Conservation (phyloP, 805 yeast species). For the Kuraishia molischiana region DNA sequence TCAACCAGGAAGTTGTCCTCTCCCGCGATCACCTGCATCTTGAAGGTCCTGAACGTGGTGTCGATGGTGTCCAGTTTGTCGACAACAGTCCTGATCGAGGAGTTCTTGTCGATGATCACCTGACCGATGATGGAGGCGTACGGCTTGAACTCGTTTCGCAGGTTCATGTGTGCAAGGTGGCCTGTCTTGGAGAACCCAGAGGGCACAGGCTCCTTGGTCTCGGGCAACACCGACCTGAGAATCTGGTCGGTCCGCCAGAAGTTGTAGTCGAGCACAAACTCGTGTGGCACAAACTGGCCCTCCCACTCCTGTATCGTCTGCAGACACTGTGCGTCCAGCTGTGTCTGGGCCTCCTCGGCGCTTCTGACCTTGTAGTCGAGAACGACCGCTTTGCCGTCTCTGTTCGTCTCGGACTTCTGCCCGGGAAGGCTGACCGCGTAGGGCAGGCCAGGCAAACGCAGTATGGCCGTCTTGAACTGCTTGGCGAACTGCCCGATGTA, state of each 20-base stretch:
- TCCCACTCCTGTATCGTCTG: slow-evolving; percentile 36
- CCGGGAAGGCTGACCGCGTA: slow-evolving; percentile 44
- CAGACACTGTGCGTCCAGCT: slow-evolving; percentile 32
- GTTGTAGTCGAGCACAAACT: slow-evolving; percentile 51
- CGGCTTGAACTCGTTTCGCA: slow-evolving; percentile 77
- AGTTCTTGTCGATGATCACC: slow-evolving; percentile 80
- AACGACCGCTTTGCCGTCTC: slow-evolving; percentile 42
- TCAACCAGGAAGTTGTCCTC: slow-evolving; percentile 65
- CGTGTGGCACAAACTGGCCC: slow-evolving; percentile 41
- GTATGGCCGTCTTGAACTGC: slow-evolving; percentile 44
- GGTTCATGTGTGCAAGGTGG: slow-evolving; percentile 87
- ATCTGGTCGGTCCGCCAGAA: slow-evolving; percentile 92
- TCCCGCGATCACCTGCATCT: slow-evolving; percentile 92
- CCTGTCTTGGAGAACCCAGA: slow-evolving; percentile 91
- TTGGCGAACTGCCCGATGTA: slow-evolving; percentile 54
- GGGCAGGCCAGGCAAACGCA: slow-evolving; percentile 61
- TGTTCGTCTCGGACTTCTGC: slow-evolving; percentile 17
- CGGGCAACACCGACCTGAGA: slow-evolving; percentile 66
- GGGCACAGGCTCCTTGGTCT: slow-evolving; percentile 64
- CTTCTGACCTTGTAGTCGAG: slow-evolving; percentile 40
- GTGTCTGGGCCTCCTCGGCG: slow-evolving; percentile 23
- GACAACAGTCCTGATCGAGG: slow-evolving; percentile 78
- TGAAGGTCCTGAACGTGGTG: slow-evolving; percentile 82
- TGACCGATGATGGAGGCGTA: slow-evolving; percentile 78
- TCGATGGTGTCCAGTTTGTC: slow-evolving; percentile 84